Percentiles rank a stretch among this genome's conserved stretches.
Conservation (phyloP, 352 stramenopile genomes). For the Phytophthora ramorum region DNA sequence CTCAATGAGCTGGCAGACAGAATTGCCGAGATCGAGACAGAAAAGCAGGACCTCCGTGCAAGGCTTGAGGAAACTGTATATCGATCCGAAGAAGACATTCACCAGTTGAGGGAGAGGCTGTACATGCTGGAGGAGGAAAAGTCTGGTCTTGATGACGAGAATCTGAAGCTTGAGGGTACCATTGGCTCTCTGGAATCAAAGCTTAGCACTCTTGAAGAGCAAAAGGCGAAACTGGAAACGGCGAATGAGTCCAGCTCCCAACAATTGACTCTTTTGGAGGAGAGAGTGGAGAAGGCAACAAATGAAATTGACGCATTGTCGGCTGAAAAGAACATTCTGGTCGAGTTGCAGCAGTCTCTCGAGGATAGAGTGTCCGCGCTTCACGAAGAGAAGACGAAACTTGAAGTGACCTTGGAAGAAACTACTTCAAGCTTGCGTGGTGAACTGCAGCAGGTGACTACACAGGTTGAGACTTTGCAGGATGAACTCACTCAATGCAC, state of each 20-base stretch:
- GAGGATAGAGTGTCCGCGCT: slow-evolving; percentile 42
- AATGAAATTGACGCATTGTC: slow-evolving; percentile 36
- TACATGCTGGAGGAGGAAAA: slow-evolving; percentile 61
- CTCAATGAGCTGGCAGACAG: slow-evolving; percentile 63
- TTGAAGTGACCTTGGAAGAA: slow-evolving; percentile 48
- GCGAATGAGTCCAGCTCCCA: slow-evolving; percentile 30
- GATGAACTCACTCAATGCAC: slow-evolving; percentile 22
- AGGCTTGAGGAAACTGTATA: slow-evolving; percentile 46
- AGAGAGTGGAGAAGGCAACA: slow-evolving; percentile 24
- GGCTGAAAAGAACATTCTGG: slow-evolving; percentile 34
- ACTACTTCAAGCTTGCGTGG: slow-evolving; percentile 34
- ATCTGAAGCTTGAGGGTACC: slow-evolving; percentile 43
- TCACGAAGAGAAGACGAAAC: slow-evolving; percentile 48
- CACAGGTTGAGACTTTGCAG: slow-evolving; percentile 28
- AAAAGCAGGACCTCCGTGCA: slow-evolving; percentile 55
- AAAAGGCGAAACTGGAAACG: slow-evolving; percentile 46
- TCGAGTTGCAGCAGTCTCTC: slow-evolving; percentile 41
- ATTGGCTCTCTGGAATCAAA: slow-evolving; percentile 47
- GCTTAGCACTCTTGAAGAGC: slow-evolving; percentile 38
- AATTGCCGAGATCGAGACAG: slow-evolving; percentile 62
- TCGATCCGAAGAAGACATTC: slow-evolving; percentile 57
- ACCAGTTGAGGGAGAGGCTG: slow-evolving; percentile 51
- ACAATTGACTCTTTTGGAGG: slow-evolving; percentile 32
- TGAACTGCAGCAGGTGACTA: slow-evolving; percentile 33
- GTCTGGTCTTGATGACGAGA: slow-evolving; percentile 40